These are phyloP conservation scores for Echium plantagineum DNA, from an alignment of 257 asterid species.

Conservation along the genomic window DNA sequence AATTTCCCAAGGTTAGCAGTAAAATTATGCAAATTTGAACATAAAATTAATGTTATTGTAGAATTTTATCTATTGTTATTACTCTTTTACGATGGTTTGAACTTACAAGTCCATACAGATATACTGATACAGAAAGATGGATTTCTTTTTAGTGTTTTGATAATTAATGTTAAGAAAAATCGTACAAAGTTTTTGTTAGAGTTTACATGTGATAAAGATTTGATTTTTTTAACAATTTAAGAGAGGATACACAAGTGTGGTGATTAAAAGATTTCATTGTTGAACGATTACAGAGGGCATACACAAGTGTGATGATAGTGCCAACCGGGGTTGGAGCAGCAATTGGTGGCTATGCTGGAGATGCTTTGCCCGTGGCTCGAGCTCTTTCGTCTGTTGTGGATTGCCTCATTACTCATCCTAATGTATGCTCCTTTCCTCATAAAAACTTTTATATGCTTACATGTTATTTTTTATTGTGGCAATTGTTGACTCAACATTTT, in stretches of 20 bases:
- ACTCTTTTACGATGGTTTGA: no score
- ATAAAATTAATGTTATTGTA: no score
- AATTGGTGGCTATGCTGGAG: conserved; percentile 94
- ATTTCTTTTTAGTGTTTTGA: no score
- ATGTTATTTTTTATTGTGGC: not conserved
- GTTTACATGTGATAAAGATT: not conserved
- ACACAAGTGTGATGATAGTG: conserved; percentile 88
- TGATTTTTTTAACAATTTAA: conserved; percentile 31
- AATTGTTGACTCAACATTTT: not conserved
- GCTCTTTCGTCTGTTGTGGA: conserved; percentile 76
- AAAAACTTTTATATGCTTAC: not conserved
- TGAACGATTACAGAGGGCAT: conserved; percentile 53
- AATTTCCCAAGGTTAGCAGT: no score
- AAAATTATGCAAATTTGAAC: no score
- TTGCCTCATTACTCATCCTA: conserved; percentile 90
- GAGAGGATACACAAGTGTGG: conserved; percentile 74
- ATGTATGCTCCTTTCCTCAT: conserved; percentile 29
- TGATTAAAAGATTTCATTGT: conserved; percentile 30
- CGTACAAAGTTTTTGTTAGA: no score
- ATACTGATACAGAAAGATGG: no score
- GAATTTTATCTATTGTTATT: no score
- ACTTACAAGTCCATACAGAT: no score
- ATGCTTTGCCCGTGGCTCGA: conserved; percentile 87
- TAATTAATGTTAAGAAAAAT: no score
- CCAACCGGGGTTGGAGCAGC: conserved; percentile 95